Evolutionary conservation across 495 filamentous ascomycete genomes (phyloP).

Genomic region (Penicillium alfredii): DNA sequence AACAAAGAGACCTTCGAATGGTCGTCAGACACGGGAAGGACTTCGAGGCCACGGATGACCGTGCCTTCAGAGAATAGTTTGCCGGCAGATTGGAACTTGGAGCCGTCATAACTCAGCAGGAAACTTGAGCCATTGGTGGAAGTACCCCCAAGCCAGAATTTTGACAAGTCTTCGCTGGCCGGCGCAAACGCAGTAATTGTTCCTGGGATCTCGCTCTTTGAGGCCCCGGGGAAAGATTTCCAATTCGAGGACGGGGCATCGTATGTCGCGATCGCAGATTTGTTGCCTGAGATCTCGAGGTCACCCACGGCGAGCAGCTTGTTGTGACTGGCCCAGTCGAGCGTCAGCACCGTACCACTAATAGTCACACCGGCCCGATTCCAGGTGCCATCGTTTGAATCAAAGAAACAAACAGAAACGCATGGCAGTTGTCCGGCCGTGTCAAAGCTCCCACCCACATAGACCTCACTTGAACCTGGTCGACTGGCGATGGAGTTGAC

Average conservation of each 20-base stretch:
- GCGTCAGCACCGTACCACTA: slow-evolving; percentile 58
- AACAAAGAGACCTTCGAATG: slow-evolving; percentile 64
- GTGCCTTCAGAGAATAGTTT: slow-evolving; percentile 57
- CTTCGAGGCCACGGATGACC: slow-evolving; percentile 69
- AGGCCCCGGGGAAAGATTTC: slow-evolving; percentile 58
- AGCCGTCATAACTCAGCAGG: slow-evolving; percentile 69
- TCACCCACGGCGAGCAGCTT: slow-evolving; percentile 71
- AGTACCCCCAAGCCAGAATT: slow-evolving; percentile 75
- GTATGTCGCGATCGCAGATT: slow-evolving; percentile 68
- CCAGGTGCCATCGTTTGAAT: slow-evolving; percentile 64
- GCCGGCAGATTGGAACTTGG: slow-evolving; percentile 51
- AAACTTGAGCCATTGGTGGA: slow-evolving; percentile 62
- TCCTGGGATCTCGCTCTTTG: slow-evolving; percentile 58
- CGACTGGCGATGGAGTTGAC: slow-evolving; percentile 69
- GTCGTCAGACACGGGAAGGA: slow-evolving; percentile 60
- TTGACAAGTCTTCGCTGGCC: slow-evolving; percentile 57
- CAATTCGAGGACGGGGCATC: slow-evolving; percentile 57
- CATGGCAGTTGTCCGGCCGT: slow-evolving; percentile 80
- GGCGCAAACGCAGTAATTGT: slow-evolving; percentile 68
- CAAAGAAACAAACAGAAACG: slow-evolving; percentile 72
- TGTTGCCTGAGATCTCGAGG: slow-evolving; percentile 58
- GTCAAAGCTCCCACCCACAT: slow-evolving; percentile 77
- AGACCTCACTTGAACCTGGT: slow-evolving; percentile 65
- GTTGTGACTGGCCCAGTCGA: slow-evolving; percentile 68
- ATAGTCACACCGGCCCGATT: slow-evolving; percentile 65